A percentile compares a stretch with the other conserved stretches of the same genome.
These are phyloP conservation scores for Trichoderma koningii DNA, from an alignment of 2,329 filamentous ascomycete species.

Conservation along the genomic window DNA sequence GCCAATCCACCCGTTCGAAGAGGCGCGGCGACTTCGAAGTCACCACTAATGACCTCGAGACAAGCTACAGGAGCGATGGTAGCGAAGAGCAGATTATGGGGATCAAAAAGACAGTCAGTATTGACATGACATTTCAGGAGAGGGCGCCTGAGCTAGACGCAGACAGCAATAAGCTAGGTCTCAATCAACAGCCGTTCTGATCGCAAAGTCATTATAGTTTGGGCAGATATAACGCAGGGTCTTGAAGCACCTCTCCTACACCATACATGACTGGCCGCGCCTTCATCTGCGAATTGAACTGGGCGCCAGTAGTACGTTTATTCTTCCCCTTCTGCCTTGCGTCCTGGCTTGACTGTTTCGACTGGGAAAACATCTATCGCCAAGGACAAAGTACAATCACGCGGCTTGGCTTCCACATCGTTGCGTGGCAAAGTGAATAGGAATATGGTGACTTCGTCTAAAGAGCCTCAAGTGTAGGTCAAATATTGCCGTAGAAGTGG, in stretches of 20 bases:
- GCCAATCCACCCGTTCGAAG: constrained; percentile 1
- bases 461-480: too few species aligned
- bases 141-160: background rate
- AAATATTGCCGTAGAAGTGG: too few species aligned
- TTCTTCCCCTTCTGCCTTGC: too few species aligned
- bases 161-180: background rate
- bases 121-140: constrained; percentile 21
- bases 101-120: constrained; percentile 20
- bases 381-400: too few species aligned
- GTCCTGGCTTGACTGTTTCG: too few species aligned
- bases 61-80: constrained; percentile 8
- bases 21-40: background rate
- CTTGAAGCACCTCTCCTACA: too few species aligned
- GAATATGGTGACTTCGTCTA: too few species aligned
- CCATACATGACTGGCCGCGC: too few species aligned
- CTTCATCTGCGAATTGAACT: too few species aligned
- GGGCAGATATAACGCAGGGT: background rate
- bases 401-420: too few species aligned
- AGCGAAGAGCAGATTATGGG: constrained; percentile 20
- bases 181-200: background rate
- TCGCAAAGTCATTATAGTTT: background rate
- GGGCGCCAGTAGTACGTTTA: too few species aligned
- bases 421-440: too few species aligned
- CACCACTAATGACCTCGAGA: constrained; percentile 8
- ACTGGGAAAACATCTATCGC: background rate